Conservation (phyloP, 495 filamentous ascomycete genomes). For the Acidomyces sp. region DNA sequence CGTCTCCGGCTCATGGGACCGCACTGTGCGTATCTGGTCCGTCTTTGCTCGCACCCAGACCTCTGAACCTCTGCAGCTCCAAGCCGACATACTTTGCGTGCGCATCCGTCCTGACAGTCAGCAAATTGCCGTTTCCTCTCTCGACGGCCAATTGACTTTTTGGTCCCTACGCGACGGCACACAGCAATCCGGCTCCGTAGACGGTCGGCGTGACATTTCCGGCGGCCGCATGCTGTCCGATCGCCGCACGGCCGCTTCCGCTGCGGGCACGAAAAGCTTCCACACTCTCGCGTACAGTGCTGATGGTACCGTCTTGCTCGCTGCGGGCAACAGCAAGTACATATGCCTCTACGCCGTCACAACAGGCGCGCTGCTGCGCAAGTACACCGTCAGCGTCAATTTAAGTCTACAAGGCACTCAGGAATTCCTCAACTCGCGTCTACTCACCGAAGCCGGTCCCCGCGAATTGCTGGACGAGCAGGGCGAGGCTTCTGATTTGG, state of each 20-base stretch:
- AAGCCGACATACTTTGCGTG: slow-evolving; percentile 78
- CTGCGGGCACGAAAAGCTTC: slow-evolving; percentile 78
- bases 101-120: slow-evolving; percentile 81
- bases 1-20: slow-evolving; percentile 89
- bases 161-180: slow-evolving; percentile 83
- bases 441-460: slow-evolving; percentile 83
- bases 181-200: slow-evolving; percentile 65
- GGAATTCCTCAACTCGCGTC: slow-evolving; percentile 84
- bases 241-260: slow-evolving; percentile 79
- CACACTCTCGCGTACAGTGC: slow-evolving; percentile 76
- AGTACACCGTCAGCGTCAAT: slow-evolving; percentile 88
- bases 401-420: slow-evolving; percentile 88
- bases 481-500: slow-evolving; percentile 78
- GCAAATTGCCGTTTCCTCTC: slow-evolving; percentile 78
- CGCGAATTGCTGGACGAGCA: slow-evolving; percentile 67
- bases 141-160: slow-evolving; percentile 90
- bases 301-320: slow-evolving; percentile 80
- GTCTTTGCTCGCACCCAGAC: slow-evolving; percentile 90
- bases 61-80: slow-evolving; percentile 79
- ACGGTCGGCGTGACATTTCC: slow-evolving; percentile 82
- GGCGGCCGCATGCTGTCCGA: slow-evolving; percentile 80
- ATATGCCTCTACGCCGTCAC: slow-evolving; percentile 89
- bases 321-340: slow-evolving; percentile 89
- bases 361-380: slow-evolving; percentile 81
- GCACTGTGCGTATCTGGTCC: slow-evolving; percentile 86